Base-by-base conservation (phyloP, 169 alveolate species). In the Plasmodium vivax region DNA sequence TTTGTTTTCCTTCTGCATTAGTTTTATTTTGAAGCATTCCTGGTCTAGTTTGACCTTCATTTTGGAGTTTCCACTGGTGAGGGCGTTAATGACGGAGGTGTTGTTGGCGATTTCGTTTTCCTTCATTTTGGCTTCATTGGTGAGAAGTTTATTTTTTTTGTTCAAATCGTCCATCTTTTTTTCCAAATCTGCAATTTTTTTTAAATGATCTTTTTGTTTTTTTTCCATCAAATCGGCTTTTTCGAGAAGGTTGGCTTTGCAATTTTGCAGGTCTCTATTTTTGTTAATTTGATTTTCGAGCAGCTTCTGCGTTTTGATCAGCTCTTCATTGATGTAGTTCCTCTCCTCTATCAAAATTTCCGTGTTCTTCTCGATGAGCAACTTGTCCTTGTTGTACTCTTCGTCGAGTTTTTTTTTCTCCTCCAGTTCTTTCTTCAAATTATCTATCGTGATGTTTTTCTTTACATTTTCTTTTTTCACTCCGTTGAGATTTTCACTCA, bases 31-130 rank as follows among this genome's bases (percentile, higher is more conserved):
- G 81, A 56, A 87, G 81, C 71, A 87, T 75, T 87, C 93, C 68
- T 87, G 93, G 82, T 87, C 93, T 87, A 87, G 45, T 45, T 87
- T 87, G 36, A 87, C 81, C 56, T 87, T 87, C 82, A 87, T 87
- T 34, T 87, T 87, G 9, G 87, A 41, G 23, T 87, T 87, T 3
- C 45, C 71, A 87, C 41, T 75, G 58, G 75, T 87, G 23, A 87
- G 81, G 30, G 38, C 62, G 27, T 75, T 87, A 51, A 87, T 87
- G 30, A 87, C 34, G 19, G 71, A 19, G n/a, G 32, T 75, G 51
- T 87, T 74, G 38, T 74, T 54, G 16, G 81, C 51, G 77, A 87
- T 75, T 75, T 87, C 93, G 34, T 14, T 62, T 36, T 87, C 87
- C 54, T 87, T 87, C 51, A 87, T 51, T 54, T 87, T 87, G 27